Base-by-base conservation (phyloP, 805 yeast genomes). In the Metschnikowia matae region DNA sequence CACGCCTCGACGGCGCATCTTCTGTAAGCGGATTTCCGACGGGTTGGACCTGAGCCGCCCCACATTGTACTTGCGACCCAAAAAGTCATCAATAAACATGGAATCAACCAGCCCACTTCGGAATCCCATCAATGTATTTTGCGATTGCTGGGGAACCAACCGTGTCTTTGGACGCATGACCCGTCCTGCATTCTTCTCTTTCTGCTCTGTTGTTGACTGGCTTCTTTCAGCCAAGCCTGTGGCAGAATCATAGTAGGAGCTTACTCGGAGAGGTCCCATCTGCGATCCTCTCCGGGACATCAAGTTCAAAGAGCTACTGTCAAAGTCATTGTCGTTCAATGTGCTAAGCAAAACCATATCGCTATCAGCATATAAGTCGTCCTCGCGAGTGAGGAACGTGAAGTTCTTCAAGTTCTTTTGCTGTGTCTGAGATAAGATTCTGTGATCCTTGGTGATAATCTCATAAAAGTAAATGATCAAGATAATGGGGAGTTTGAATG, bases 21-120 rank as follows among this genome's bases (percentile, higher is more conserved):
- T 44, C 46, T 44, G 46, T 35, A 44, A 17, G 15, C 46, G 46
- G 31, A 44, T 44, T 26, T 44, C 34, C 6, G 46, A 44, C 7
- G 46, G 46, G 15, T 37, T 45, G 31, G 48, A 37, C 43, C 49
- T 26, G 7, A 39, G 38, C 13, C 50, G 39, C 14, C 46, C 48
- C 41, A 46, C 38, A 6, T 69, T 70, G 47, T 63, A 68, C 45
- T 62, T 63, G 44, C 60, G 62, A 32, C 65, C 61, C 23, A 69
- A 53, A 18, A 66, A 54, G 43, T 69, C 73, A 46, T 70, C 74
- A 40, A 69, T 64, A 44, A 69, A 67, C 34, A 68, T 51, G 21
- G 72, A 67, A 50, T 71, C 76, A 37, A 71, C 68, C 47, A 73
- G 71, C 40, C 73, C 74, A 36, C 71, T 68, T 36, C 69, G 61